These are phyloP conservation scores for Aspergillus nomiae DNA, from an alignment of 2,329 filamentous ascomycete genomes.

Conservation along the genomic window DNA sequence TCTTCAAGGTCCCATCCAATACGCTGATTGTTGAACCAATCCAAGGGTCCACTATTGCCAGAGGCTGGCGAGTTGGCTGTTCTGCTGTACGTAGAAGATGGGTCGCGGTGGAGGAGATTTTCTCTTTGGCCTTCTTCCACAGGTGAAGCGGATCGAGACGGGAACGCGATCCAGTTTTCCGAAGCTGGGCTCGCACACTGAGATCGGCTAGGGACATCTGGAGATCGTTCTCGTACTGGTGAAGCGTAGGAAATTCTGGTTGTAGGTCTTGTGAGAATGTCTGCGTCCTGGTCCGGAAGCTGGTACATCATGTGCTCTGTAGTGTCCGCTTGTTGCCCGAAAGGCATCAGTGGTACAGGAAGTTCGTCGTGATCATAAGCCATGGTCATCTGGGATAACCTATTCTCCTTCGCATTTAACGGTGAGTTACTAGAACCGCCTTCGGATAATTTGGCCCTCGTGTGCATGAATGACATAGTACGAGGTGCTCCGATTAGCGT, in stretches of 20 bases:
- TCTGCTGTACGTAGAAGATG: constrained; percentile 37
- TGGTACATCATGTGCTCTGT: constrained; percentile 32
- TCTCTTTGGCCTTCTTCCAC: constrained; percentile 23
- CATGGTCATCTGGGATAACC: constrained; percentile 53
- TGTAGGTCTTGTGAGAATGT: constrained; percentile 33
- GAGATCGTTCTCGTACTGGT: constrained; percentile 32
- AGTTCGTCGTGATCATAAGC: constrained; percentile 37
- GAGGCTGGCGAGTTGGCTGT: constrained; percentile 28
- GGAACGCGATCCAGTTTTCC: constrained; percentile 46
- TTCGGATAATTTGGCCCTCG: constrained; percentile 64
- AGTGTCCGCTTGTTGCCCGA: constrained; percentile 29
- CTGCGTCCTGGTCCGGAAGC: constrained; percentile 28
- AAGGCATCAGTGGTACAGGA: constrained; percentile 33
- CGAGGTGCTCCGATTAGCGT: constrained; percentile 46
- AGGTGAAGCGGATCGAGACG: constrained; percentile 36
- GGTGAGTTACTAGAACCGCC: constrained; percentile 56
- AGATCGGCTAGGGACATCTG: constrained; percentile 30
- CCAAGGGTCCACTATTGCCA: constrained; percentile 29
- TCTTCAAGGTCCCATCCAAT: constrained; percentile 30
- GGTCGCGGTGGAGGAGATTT: constrained; percentile 30
- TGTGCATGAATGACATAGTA: constrained; percentile 78
- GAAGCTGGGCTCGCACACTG: constrained; percentile 41
- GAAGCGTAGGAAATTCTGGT: constrained; percentile 33
- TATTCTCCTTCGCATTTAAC: constrained; percentile 50
- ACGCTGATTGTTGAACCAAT: constrained; percentile 38